These are phyloP conservation scores for Rhizopus microsporus DNA, from an alignment of 371 early-diverging fungal species.

Conservation along the genomic window DNA sequence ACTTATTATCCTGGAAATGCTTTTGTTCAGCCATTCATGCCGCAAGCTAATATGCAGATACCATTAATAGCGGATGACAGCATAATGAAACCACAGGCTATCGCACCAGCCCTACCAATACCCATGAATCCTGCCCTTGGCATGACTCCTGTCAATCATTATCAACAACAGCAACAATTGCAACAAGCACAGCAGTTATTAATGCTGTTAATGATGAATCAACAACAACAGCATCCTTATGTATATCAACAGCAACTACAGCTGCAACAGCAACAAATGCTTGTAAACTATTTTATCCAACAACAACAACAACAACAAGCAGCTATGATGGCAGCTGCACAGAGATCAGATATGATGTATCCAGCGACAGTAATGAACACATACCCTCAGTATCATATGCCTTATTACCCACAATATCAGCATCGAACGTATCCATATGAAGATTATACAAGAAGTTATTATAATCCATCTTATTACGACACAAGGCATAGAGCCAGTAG, in stretches of 20 bases:
- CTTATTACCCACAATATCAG: not conserved
- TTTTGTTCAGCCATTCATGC: not conserved
- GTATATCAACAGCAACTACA: not conserved
- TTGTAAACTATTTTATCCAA: not conserved
- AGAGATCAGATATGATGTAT: not conserved
- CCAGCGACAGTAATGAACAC: not conserved
- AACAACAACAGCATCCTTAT: not conserved
- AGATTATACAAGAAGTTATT: not conserved
- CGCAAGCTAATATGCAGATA: not conserved
- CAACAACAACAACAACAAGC: not conserved
- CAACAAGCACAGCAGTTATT: slow-evolving; percentile 1
- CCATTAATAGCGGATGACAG: not conserved
- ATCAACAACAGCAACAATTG: slow-evolving; percentile 2
- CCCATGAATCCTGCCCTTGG: not conserved
- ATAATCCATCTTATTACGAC: not conserved
- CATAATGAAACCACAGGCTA: not conserved
- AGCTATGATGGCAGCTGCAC: not conserved
- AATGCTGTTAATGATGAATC: slow-evolving; percentile 1
- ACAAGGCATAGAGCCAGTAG: not conserved
- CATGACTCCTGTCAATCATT: not conserved
- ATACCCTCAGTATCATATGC: not conserved
- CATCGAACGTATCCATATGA: not conserved
- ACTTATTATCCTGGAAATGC: not conserved
- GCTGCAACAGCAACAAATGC: not conserved
- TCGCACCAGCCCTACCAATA: not conserved